Evolutionary conservation across 2,329 filamentous ascomycete species (phyloP).

Genomic region (Stagonosporopsis tanaceti): DNA sequence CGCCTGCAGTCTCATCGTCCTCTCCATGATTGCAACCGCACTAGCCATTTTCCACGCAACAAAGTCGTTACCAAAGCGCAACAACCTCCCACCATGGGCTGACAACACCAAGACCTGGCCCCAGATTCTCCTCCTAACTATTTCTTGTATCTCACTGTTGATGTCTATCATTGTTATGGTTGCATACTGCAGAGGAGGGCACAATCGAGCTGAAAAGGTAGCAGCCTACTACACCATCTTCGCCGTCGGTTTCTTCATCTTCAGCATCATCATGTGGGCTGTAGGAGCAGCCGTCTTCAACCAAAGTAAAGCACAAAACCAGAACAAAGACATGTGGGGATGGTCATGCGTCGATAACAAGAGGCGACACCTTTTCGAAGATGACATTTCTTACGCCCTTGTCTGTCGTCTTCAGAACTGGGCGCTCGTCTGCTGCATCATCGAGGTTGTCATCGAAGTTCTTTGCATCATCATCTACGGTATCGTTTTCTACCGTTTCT

Average conservation of each 20-base stretch:
- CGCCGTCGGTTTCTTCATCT: conserved; percentile 90
- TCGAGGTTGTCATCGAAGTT: conserved; percentile 91
- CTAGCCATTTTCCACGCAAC: conserved; percentile 94
- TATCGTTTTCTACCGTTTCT: conserved; percentile 96
- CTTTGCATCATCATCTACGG: conserved; percentile 93
- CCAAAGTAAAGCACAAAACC: conserved; percentile 73
- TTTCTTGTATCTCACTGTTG: conserved; percentile 80
- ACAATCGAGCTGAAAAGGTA: conserved; percentile 88
- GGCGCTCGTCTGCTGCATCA: conserved; percentile 94
- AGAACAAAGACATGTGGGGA: conserved; percentile 93
- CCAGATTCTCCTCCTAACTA: conserved; percentile 80
- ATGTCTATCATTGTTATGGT: conserved; percentile 82
- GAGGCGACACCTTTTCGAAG: conserved; percentile 76
- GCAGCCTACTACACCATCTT: conserved; percentile 96
- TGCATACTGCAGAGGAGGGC: conserved; percentile 88
- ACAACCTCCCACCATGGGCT: conserved; percentile 86
- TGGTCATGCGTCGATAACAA: conserved; percentile 96
- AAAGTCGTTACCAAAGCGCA: conserved; percentile 74
- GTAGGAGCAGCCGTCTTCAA: conserved; percentile 86
- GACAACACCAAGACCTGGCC: conserved; percentile 83
- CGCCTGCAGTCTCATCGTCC: conserved; percentile 92
- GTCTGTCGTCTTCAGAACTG: conserved; percentile 96
- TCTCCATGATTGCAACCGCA: conserved; percentile 87
- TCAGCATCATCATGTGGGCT: conserved; percentile 92
- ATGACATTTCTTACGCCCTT: conserved; percentile 86